A percentile compares a stretch with the other conserved stretches of the same genome.
Conservation (phyloP, 768 basidiomycete genomes). For the Suillus sp. region DNA sequence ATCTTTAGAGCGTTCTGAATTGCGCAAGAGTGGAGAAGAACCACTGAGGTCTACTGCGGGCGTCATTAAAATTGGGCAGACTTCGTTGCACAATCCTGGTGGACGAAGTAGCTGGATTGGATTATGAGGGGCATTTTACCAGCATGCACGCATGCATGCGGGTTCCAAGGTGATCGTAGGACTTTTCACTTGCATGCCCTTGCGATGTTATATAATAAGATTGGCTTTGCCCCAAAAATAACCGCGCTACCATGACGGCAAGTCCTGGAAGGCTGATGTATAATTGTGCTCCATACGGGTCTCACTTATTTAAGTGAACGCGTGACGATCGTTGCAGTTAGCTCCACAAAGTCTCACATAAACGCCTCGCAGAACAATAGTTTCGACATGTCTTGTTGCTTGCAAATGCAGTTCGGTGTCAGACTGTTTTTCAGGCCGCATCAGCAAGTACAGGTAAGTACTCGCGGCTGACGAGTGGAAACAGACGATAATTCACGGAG, state of each 20-base stretch:
- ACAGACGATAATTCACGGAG: not conserved
- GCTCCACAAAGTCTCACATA: not conserved
- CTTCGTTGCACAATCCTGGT: conserved; percentile 86
- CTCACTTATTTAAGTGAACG: not conserved
- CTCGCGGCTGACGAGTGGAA: not conserved
- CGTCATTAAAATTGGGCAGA: conserved; percentile 91
- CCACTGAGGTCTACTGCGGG: conserved; percentile 35
- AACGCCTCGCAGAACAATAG: not conserved
- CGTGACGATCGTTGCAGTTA: conserved; percentile 1
- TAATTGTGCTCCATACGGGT: not conserved
- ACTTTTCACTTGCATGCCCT: not conserved
- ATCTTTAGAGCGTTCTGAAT: conserved; percentile 18
- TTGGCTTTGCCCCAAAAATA: conserved; percentile 5
- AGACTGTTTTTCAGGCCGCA: not conserved
- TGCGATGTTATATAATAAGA: conserved; percentile 4
- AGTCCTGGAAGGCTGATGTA: not conserved
- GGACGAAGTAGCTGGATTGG: conserved; percentile 96
- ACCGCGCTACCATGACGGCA: not conserved
- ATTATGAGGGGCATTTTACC: conserved; percentile 41
- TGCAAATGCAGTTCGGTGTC: not conserved
- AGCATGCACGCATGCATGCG: not conserved
- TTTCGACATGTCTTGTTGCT: not conserved
- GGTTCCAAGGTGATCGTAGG: not conserved
- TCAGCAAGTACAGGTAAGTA: too few species aligned
- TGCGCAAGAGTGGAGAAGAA: conserved; percentile 15